Conservation (phyloP, 1,284 basidiomycete species). For the Thelephora terrestris region DNA sequence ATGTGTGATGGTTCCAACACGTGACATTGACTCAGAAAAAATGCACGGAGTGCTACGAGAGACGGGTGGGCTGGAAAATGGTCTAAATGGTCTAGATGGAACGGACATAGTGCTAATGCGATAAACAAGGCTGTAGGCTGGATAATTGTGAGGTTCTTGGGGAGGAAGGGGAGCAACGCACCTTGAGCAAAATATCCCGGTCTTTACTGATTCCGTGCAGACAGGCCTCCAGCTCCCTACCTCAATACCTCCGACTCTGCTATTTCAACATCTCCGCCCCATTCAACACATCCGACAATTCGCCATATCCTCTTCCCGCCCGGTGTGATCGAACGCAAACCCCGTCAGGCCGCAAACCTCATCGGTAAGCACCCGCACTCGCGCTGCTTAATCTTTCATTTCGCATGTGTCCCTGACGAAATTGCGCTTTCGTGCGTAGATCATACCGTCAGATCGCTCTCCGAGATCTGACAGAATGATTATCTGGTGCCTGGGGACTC, state of each 20-base stretch:
- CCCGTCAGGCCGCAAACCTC: constrained; percentile 52
- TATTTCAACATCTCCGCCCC: constrained; percentile 36
- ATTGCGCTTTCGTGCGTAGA: constrained; percentile 30
- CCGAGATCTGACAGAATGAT: constrained; percentile 66
- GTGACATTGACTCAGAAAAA: no score
- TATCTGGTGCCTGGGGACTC: no score
- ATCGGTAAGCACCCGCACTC: constrained; percentile 42
- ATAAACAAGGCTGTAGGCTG: no score
- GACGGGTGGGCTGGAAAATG: no score
- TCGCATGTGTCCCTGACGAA: constrained; percentile 10
- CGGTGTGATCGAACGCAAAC: constrained; percentile 34
- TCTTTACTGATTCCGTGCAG: no score
- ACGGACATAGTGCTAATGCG: no score
- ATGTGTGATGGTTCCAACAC: no score
- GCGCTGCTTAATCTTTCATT: constrained; percentile 8
- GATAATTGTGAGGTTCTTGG: no score
- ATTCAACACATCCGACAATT: constrained; percentile 29
- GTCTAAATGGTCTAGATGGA: no score
- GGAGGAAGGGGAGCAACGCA: no score
- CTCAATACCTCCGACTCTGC: constrained; percentile 52
- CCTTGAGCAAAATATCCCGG: no score
- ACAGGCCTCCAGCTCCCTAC: constrained; percentile 38
- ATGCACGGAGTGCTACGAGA: no score
- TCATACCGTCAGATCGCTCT: constrained; percentile 64
- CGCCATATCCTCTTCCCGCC: constrained; percentile 20